Evolutionary conservation across 345 rosid species (phyloP), one percentile per base, ranked within the genome.

Genomic region (Eucalyptus cladocalyx): DNA sequence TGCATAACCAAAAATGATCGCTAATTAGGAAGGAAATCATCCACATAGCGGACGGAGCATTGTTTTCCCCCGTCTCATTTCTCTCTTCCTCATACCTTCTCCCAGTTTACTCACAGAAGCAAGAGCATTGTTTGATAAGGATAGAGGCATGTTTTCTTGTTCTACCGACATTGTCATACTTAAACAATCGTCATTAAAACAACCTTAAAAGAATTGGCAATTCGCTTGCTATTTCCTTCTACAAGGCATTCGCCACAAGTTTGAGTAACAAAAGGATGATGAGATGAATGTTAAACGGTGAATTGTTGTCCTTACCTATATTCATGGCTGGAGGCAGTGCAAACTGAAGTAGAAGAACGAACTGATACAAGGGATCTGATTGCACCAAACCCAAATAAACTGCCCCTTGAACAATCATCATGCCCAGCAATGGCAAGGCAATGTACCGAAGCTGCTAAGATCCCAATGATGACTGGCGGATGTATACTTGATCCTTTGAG

Each of bases 281-380:
- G 24, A 11, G 14, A 2, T 21, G 30, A 21, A 76, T 11, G 9
- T 40, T 23, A 76, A 76, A 76, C 17, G 7, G 85, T 76, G 30
- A 72, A 76, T 76, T 40, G 76, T 76, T n/a, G 9, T 42, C 72
- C 45, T 88, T 88, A 94, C 96, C 94, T 65, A 94, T 91, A 81
- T 88, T 92, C 90, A 95, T 56, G 56, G 95, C 97, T 16, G 94
- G 96, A 23, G 95, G 96, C 72, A 94, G 88, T 4, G 95, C 95
- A 89, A 87, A 94, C 65, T 95, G 96, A 83, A 94, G 92, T 86
- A 95, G 89, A 89, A 94, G 97, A 89, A 93, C 87, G 58, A 95
- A 93, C 56, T 90, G 94, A 86, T 92, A 95, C 40, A 93, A 86
- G 8, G 93, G 90, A 90, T 95, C 92, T 24, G 91, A 76, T 26